Conservation (phyloP, 148 eudicot genomes). For the Vaccinium corymbosum region DNA sequence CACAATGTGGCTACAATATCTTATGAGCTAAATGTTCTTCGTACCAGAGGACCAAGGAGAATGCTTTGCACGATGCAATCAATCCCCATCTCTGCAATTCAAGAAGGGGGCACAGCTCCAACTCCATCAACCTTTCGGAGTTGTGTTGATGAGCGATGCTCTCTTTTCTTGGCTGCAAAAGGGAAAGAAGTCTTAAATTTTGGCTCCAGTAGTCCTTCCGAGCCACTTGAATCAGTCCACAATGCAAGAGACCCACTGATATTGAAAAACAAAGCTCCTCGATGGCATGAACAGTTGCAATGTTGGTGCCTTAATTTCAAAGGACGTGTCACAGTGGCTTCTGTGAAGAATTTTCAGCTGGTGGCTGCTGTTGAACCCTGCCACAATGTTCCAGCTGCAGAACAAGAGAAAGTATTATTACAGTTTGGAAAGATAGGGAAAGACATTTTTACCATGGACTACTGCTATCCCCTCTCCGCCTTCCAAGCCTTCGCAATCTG, state of each 20-base stretch:
- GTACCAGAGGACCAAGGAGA: constrained; percentile 54
- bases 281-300: constrained; percentile 59
- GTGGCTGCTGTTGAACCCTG: constrained; percentile 35
- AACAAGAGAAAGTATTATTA: constrained; percentile 44
- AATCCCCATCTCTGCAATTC: constrained; percentile 36
- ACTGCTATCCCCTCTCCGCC: constrained; percentile 46
- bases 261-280: constrained; percentile 45
- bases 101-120: constrained; percentile 44
- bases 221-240: neutral
- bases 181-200: constrained; percentile 7
- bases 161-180: neutral
- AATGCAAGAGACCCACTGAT: constrained; percentile 23
- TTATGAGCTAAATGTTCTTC: constrained; percentile 48
- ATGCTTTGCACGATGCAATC: constrained; percentile 46
- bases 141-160: constrained; percentile 14
- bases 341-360: constrained; percentile 59
- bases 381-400: constrained; percentile 27
- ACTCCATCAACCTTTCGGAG: constrained; percentile 31
- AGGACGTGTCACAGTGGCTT: constrained; percentile 64
- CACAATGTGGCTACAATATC: constrained; percentile 33
- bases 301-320: constrained; percentile 62
- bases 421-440: constrained; percentile 62
- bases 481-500: constrained; percentile 57
- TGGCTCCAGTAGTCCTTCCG: constrained; percentile 1
- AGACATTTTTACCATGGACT: constrained; percentile 60